Conservation (phyloP, 495 filamentous ascomycete genomes). For the Penicillium paradoxum region DNA sequence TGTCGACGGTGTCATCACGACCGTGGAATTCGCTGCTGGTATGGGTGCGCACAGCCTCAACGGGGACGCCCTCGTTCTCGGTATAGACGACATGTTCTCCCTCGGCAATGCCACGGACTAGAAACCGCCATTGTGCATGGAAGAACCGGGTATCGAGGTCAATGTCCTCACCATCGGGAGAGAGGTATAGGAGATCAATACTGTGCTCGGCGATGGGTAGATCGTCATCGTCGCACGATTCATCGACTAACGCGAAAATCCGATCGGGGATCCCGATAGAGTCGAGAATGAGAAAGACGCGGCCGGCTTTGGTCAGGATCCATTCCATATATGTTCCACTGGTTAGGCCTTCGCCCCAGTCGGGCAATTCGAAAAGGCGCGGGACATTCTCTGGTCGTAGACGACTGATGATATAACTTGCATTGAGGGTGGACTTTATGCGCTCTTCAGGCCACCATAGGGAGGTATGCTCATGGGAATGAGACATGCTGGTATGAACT, state of each 20-base stretch:
- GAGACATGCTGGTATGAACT: constrained; percentile 23
- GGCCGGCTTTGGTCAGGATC: constrained; percentile 74
- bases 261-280: constrained; percentile 76
- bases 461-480: constrained; percentile 25
- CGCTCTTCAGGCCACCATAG: constrained; percentile 81
- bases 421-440: constrained; percentile 67
- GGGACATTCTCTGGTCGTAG: constrained; percentile 60
- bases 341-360: constrained; percentile 88
- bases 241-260: constrained; percentile 81
- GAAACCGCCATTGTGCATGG: constrained; percentile 73
- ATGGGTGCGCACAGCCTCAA: constrained; percentile 61
- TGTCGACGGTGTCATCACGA: constrained; percentile 55
- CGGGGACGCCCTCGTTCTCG: constrained; percentile 72
- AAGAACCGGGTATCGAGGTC: constrained; percentile 70
- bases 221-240: constrained; percentile 85
- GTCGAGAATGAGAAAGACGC: constrained; percentile 76
- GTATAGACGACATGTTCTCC: constrained; percentile 71
- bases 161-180: constrained; percentile 51
- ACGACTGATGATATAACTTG: constrained; percentile 62
- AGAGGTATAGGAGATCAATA: constrained; percentile 62
- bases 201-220: constrained; percentile 72
- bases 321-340: constrained; percentile 90
- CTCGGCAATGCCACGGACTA: constrained; percentile 64
- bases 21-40: constrained; percentile 42
- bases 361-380: constrained; percentile 62